These are phyloP conservation scores for Pestalotiopsis sp. DNA, from an alignment of 2,329 filamentous ascomycete species.

Conservation along the genomic window DNA sequence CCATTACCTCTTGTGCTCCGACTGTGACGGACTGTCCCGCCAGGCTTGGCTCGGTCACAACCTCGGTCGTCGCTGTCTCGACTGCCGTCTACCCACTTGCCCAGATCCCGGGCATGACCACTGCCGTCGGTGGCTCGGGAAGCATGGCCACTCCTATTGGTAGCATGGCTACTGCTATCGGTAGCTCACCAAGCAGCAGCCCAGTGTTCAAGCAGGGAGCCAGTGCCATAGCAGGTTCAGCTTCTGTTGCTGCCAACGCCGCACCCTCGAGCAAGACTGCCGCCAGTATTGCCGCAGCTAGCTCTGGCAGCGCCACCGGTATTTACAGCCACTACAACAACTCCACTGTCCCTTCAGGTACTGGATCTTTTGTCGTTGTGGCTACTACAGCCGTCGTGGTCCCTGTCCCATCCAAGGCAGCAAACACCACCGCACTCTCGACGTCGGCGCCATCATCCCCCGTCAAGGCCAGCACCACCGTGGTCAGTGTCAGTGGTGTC, in stretches of 20 bases:
- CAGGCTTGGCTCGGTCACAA: slow-evolving; percentile 12
- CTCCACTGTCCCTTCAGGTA: not conserved
- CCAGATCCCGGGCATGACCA: slow-evolving; percentile 21
- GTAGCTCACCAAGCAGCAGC: not conserved
- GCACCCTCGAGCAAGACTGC: not conserved
- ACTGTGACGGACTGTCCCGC: slow-evolving; percentile 5
- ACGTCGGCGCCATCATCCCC: not conserved
- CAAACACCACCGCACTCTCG: not conserved
- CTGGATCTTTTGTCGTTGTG: not conserved
- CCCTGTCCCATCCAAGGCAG: not conserved
- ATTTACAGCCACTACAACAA: not conserved
- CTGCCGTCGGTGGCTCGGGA: slow-evolving; percentile 21
- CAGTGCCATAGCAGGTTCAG: slow-evolving; percentile 55
- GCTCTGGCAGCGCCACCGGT: not conserved
- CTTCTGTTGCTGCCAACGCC: slow-evolving; percentile 7
- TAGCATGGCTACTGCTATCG: not conserved
- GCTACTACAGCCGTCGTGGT: not conserved
- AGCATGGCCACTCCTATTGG: too few relatives aligned
- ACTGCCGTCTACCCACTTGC: slow-evolving; percentile 56
- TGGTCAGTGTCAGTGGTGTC: not conserved
- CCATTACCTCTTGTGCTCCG: slow-evolving; percentile 6
- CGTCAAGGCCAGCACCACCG: not conserved
- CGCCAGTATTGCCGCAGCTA: not conserved
- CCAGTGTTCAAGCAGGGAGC: slow-evolving; percentile 34
- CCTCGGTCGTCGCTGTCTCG: slow-evolving; percentile 34